phyloP scores from a whole-genome alignment of 2,329 filamentous ascomycete species.

The Drechmeria coniospora region DNA sequence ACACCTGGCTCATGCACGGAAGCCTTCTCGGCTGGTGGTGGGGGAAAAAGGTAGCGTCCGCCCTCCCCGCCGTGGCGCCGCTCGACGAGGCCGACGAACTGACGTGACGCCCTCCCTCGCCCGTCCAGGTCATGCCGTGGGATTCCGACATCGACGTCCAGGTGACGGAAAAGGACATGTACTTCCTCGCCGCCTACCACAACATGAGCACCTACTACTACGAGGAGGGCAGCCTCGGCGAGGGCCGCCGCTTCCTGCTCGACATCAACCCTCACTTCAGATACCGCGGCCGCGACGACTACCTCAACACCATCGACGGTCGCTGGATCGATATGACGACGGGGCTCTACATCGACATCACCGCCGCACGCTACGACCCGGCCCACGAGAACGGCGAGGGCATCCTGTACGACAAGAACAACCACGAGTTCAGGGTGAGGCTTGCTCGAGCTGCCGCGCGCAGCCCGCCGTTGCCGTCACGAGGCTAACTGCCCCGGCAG shows the following conservation, averaged over 20 bases:
- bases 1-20: constrained; percentile 77
- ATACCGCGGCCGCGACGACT: constrained; percentile 21
- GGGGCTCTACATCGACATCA: constrained; percentile 36
- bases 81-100: no score
- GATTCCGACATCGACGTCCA: constrained; percentile 66
- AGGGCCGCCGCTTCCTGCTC: constrained; percentile 30
- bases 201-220: constrained; percentile 41
- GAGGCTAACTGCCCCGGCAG: constrained; percentile 10
- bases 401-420: constrained; percentile 34
- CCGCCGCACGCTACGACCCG: constrained; percentile 31
- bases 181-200: constrained; percentile 48
- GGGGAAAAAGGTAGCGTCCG: constrained; percentile 36
- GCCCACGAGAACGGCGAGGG: constrained; percentile 26
- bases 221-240: constrained; percentile 20
- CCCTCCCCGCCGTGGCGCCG: no score
- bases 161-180: constrained; percentile 49
- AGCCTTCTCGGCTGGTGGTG: constrained; percentile 81
- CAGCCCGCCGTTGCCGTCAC: no score
- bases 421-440: constrained; percentile 31
- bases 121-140: constrained; percentile 51
- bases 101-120: constrained; percentile 3
- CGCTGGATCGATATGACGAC: constrained; percentile 31
- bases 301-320: constrained; percentile 29
- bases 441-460: not conserved
- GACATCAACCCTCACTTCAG: constrained; percentile 30